Percentiles rank a stretch among this genome's conserved stretches.
These are phyloP conservation scores for Chrysoporthe deuterocubensis DNA, from an alignment of 2,329 filamentous ascomycete species.

Conservation along the genomic window DNA sequence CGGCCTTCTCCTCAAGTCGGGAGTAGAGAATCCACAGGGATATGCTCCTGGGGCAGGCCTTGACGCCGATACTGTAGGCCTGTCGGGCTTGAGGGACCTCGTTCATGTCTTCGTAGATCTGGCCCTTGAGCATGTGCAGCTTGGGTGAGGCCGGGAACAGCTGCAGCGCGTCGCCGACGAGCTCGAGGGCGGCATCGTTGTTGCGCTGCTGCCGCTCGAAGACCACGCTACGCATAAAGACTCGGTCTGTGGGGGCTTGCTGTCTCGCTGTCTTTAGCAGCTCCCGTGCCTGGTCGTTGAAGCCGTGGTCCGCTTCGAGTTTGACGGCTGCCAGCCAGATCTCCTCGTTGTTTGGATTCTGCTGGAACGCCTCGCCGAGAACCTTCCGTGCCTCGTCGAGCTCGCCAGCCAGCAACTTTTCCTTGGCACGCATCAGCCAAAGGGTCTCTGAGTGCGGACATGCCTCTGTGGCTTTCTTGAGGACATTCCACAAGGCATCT, in stretches of 20 bases:
- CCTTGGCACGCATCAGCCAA: conserved; percentile 95
- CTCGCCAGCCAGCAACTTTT: conserved; percentile 89
- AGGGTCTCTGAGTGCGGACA: conserved; percentile 89
- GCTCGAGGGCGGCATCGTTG: conserved; percentile 78
- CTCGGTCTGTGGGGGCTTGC: conserved; percentile 90
- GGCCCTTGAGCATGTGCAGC: conserved; percentile 98
- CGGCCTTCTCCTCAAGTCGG: conserved; percentile 82
- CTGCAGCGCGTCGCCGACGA: conserved; percentile 84
- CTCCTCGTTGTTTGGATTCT: conserved; percentile 95
- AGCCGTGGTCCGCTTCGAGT: conserved; percentile 86
- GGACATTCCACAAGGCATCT: conserved; percentile 79
- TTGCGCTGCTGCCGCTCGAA: conserved; percentile 88
- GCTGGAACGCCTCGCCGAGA: conserved; percentile 86
- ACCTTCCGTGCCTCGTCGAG: conserved; percentile 86
- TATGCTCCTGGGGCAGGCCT: conserved; percentile 82
- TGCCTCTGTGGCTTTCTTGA: conserved; percentile 92
- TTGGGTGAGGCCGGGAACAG: conserved; percentile 86
- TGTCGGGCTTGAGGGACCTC: conserved; percentile 85
- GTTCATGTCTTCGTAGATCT: conserved; percentile 86
- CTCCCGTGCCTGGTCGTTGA: conserved; percentile 79
- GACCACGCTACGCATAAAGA: conserved; percentile 95
- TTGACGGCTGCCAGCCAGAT: conserved; percentile 98
- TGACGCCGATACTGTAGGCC: conserved; percentile 85
- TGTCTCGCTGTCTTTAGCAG: conserved; percentile 82
- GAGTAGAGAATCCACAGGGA: conserved; percentile 89